A percentile compares a stretch with the other conserved stretches of the same genome.
These are phyloP conservation scores for Trichocomaceae sp. DNA, from an alignment of 2,329 filamentous ascomycete species.

Conservation along the genomic window DNA sequence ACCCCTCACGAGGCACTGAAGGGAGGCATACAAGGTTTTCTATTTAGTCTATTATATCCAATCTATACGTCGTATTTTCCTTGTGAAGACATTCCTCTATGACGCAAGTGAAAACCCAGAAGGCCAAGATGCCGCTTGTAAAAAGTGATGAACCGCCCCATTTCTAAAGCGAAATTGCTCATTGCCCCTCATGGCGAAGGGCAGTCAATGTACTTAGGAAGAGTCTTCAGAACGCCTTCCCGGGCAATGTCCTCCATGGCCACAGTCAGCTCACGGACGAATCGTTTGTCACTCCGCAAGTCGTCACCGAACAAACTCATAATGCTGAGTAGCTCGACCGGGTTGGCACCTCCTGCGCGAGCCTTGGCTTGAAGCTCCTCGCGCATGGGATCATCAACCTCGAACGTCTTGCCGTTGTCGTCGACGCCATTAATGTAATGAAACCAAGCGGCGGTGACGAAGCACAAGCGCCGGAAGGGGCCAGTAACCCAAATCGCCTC, in stretches of 20 bases:
- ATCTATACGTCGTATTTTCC: neutral
- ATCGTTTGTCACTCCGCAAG: conserved; percentile 43
- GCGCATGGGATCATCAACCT: conserved; percentile 45
- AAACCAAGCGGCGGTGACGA: conserved; percentile 48
- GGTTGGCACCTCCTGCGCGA: conserved; percentile 38
- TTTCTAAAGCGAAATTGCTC: no score
- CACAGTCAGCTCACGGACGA: conserved; percentile 42
- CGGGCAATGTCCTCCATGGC: conserved; percentile 43
- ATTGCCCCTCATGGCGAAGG: neutral
- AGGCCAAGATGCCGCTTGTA: neutral
- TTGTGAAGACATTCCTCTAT: neutral
- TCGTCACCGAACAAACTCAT: conserved; percentile 48
- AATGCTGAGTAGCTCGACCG: conserved; percentile 40
- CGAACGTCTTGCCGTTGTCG: conserved; percentile 39
- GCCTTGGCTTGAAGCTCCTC: conserved; percentile 45
- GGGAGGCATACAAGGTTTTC: neutral
- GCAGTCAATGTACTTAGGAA: conserved; percentile 42
- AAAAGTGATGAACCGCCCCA: no score
- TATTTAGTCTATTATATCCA: neutral
- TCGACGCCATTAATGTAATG: conserved; percentile 47
- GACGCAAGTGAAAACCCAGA: neutral
- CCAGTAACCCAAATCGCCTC: conserved; percentile 41
- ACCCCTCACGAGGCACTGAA: no score
- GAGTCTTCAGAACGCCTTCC: conserved; percentile 46
- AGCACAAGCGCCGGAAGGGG: conserved; percentile 44